Evolutionary conservation across 805 yeast genomes (phyloP).

Genomic region (Candida palmyrensis): DNA sequence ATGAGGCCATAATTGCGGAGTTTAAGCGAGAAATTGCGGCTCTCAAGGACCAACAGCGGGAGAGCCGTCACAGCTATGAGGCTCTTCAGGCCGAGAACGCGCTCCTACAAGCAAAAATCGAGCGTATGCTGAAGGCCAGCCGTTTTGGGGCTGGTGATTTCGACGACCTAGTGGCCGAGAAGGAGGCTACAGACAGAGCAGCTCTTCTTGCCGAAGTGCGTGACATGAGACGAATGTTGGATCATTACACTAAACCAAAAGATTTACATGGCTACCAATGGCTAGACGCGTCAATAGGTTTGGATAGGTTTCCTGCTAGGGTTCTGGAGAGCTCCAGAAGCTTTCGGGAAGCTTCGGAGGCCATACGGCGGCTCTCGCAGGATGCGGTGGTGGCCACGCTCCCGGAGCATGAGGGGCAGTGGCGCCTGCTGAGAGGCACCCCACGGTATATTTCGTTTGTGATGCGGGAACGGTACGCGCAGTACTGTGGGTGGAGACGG

Average conservation of each 20-base stretch:
- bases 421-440: no score
- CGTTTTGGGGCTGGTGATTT: conserved; percentile 21
- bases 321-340: no score
- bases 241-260: conserved; percentile 2
- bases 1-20: conserved; percentile 19
- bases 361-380: no score
- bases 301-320: no score
- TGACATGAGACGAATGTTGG: conserved; percentile 32
- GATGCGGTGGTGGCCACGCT: no score
- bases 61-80: conserved; percentile 15
- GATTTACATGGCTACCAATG: conserved; percentile 8
- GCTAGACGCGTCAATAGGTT: conserved; percentile 12
- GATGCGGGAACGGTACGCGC: no score
- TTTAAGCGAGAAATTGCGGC: conserved; percentile 9
- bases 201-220: conserved; percentile 42
- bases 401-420: no score
- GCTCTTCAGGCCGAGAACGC: conserved; percentile 15
- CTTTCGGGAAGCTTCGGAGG: no score
- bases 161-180: conserved; percentile 27
- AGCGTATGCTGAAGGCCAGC: conserved; percentile 18
- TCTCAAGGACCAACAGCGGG: conserved; percentile 12
- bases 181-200: conserved; percentile 24
- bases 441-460: no score
- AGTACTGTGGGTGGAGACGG: no score
- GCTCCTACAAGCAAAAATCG: conserved; percentile 17